Conservation (phyloP, 176 grass and related monocot species). For the Olyra latifolia region DNA sequence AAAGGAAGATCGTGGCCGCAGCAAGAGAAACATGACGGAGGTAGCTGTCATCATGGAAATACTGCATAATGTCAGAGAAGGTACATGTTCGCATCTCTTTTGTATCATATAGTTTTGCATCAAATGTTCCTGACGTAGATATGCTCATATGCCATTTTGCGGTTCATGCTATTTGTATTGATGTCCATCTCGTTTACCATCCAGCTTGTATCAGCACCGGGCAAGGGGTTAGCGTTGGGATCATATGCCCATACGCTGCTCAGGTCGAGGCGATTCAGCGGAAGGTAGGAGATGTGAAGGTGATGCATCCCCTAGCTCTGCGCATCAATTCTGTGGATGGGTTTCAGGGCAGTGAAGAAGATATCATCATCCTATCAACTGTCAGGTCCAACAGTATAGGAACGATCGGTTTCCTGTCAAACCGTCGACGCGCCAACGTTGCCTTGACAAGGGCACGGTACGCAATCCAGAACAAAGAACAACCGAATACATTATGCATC, state of each 20-base stretch:
- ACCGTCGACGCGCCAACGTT: constrained; percentile 57
- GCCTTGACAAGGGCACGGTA: constrained; percentile 75
- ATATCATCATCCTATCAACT: constrained; percentile 69
- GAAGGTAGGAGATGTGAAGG: constrained; percentile 21
- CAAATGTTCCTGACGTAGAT: background rate
- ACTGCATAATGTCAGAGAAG: constrained; percentile 27
- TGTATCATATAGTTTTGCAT: background rate
- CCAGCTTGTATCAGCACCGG: constrained; percentile 37
- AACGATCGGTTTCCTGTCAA: constrained; percentile 56
- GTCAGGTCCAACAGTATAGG: constrained; percentile 63
- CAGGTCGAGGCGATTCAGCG: constrained; percentile 56
- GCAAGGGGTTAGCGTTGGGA: constrained; percentile 49
- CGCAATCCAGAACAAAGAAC: background rate
- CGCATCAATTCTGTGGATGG: constrained; percentile 67
- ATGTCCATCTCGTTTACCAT: background rate
- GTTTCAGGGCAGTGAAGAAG: constrained; percentile 79
- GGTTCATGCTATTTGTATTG: background rate
- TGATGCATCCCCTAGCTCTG: constrained; percentile 1
- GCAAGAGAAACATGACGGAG: constrained; percentile 60
- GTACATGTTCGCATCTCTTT: constrained; percentile 18
- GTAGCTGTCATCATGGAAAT: constrained; percentile 47
- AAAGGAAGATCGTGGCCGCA: constrained; percentile 40
- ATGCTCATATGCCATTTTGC: background rate
- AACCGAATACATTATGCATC: background rate
- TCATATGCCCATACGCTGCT: constrained; percentile 67